Base-by-base conservation (phyloP, 345 rosid species). In the Heritiera fomes region DNA sequence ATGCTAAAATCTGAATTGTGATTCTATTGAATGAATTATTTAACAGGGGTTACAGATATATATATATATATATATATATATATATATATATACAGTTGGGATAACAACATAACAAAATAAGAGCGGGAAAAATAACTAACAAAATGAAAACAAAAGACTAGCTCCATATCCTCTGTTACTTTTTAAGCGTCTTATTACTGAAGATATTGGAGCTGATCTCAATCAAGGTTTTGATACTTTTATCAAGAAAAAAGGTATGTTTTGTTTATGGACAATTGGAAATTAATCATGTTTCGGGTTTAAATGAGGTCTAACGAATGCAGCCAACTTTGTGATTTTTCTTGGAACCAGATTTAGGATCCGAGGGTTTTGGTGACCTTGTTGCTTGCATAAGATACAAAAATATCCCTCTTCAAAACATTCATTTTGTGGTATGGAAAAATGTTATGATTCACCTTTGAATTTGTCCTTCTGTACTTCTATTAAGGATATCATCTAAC, bases 151-250 rank as follows among this genome's bases (percentile, higher is more conserved):
- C n/a, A n/a, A n/a, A n/a, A n/a, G n/a, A n/a, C n/a, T n/a, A n/a
- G n/a, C n/a, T n/a, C n/a, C n/a, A n/a, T n/a, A n/a, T n/a, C n/a
- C n/a, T n/a, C n/a, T n/a, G n/a, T n/a, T n/a, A n/a, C n/a, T n/a
- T n/a, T n/a, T n/a, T n/a, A 92, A 90, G 84, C 97, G 91, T 78
- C 87, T 73, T 73, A 81, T 96, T 79, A 78, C 87, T 71, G 94
- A 94, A 85, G 95, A 94, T 49, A 77, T 90, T 84, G 98, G 98
- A 83, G 92, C 98, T 60, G 98, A 96, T 87, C 86, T 96, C 71
- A 94, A 96, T 85, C 89, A 92, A 86, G 98, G 99, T 73, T 96
- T 84, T 63, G 97, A 96, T 80, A 92, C 99, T 68, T 96, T 88
- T 83, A 83, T 77, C 72, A 91, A 86, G 78, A 96, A 96, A 78